Base-by-base conservation (phyloP, 192 early-diverging fungal genomes). In the Backusella mclennaniae region DNA sequence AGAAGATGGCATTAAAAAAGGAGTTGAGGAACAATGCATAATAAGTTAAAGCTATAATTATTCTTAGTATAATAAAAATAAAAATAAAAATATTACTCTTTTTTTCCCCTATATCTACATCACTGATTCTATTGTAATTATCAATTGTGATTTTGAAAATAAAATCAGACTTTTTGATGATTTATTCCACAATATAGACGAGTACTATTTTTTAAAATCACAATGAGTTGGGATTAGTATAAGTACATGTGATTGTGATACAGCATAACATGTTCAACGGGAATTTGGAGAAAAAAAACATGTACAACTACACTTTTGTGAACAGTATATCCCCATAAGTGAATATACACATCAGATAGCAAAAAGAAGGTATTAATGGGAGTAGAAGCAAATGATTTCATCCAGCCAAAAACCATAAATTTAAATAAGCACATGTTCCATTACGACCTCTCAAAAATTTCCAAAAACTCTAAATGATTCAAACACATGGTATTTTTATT, bases 31-130 rank as follows among this genome's bases (percentile, higher is more conserved):
- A 29, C 56, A 63, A 63, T 63, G 56, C 56, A 63, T 63, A 26
- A 63, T 63, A 63, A 63, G 46, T 49, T 49, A 49, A 49, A 49
- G 46, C 46, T 49, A n/a, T 49, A 49, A 49, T n/a, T 49, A 49
- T 49, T 19, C 12, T 44, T 44, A 44, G 12, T 11, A 59, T 9
- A 26, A 59, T 0, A 53, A 52, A 52, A 53, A 23, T 17, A 17
- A n/a, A 23, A 56, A 56, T 9, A 4, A 19, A 17, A 17, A 4
- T 6, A 49, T 49, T 39, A 11, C 4, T 49, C 5, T n/a, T 49
- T 49, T 49, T 49, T 49, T 49, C n/a, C n/a, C 19, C 19, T n/a
- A 49, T 19, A 0, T 19, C 46, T n/a, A 49, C 11, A 12, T 49
- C 6, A 49, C n/a, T n/a, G 46, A 19, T 49, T n/a, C 46, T n/a